Evolutionary conservation across 805 yeast species (phyloP).

Genomic region (Candida arabinofermentans): DNA sequence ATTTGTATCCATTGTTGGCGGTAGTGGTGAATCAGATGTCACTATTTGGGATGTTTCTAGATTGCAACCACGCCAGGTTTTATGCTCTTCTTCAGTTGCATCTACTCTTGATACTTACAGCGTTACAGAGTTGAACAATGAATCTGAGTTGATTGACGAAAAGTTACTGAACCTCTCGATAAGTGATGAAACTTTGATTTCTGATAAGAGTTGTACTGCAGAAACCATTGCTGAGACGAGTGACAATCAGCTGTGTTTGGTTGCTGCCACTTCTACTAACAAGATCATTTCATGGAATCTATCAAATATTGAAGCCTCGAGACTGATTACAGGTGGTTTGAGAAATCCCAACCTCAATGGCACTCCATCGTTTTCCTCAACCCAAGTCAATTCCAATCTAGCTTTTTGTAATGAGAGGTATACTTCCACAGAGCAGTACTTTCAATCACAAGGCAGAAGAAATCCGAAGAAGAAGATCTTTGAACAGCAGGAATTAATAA

Average conservation of each 20-base stretch:
- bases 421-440: conserved; percentile 6
- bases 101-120: conserved; percentile 25
- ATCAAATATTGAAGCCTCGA: conserved; percentile 29
- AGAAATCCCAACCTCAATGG: conserved; percentile 6
- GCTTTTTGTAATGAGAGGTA: conserved; percentile 39
- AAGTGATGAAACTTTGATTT: conserved; percentile 7
- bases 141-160: conserved; percentile 20
- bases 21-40: conserved; percentile 54
- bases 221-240: conserved; percentile 10
- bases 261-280: conserved; percentile 16
- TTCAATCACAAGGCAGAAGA: conserved; percentile 4
- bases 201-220: conserved; percentile 25
- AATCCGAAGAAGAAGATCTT: conserved; percentile 2
- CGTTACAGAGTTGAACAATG: conserved; percentile 21
- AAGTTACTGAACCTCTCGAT: conserved; percentile 15
- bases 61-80: conserved; percentile 43
- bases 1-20: conserved; percentile 62
- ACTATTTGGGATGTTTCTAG: conserved; percentile 74
- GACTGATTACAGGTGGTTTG: conserved; percentile 22
- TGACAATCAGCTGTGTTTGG: conserved; percentile 9
- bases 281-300: conserved; percentile 38
- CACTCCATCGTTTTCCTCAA: conserved; percentile 21
- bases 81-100: conserved; percentile 22
- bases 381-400: conserved; percentile 37
- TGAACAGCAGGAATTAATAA: conserved; percentile 41